Conservation (phyloP, 768 basidiomycete genomes). For the Lactifluus subvellereus region DNA sequence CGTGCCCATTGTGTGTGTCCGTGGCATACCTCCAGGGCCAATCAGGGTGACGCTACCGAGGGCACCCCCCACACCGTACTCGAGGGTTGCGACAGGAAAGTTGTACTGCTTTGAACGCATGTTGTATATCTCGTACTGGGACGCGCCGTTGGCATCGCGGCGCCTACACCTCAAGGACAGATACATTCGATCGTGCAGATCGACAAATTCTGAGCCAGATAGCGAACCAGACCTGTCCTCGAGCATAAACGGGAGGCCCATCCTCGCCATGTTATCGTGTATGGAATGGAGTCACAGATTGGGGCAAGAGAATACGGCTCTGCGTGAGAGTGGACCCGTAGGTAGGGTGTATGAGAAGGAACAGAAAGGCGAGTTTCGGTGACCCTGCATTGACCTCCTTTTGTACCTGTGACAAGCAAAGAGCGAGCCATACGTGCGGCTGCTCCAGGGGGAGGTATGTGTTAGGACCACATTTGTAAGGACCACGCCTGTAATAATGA, state of each 20-base stretch:
- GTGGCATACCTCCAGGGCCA: neutral
- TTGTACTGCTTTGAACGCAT: slow-evolving; percentile 28
- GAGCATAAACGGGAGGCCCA: slow-evolving; percentile 56
- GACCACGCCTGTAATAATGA: neutral
- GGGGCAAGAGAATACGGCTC: neutral
- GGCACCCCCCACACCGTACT: slow-evolving; percentile 37
- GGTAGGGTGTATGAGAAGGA: neutral
- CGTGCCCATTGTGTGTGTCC: slow-evolving; percentile 41
- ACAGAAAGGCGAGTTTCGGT: neutral
- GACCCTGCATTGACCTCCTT: slow-evolving; percentile 6
- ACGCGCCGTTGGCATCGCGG: slow-evolving; percentile 35
- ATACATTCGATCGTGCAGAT: slow-evolving; percentile 56
- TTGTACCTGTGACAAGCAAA: slow-evolving; percentile 7
- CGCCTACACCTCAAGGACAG: slow-evolving; percentile 46
- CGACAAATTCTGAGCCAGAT: slow-evolving; percentile 51
- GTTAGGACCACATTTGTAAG: neutral
- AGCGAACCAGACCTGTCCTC: slow-evolving; percentile 55
- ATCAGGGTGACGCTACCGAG: slow-evolving; percentile 6
- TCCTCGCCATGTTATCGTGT: slow-evolving; percentile 36
- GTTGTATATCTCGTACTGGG: slow-evolving; percentile 46
- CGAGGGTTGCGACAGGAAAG: slow-evolving; percentile 41
- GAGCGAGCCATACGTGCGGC: neutral
- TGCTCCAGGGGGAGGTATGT: neutral
- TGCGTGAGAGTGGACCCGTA: neutral
- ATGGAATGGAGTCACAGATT: slow-evolving; percentile 8